phyloP scores from a whole-genome alignment of 352 stramenopile genomes.

The Phytophthora pinifolia region DNA sequence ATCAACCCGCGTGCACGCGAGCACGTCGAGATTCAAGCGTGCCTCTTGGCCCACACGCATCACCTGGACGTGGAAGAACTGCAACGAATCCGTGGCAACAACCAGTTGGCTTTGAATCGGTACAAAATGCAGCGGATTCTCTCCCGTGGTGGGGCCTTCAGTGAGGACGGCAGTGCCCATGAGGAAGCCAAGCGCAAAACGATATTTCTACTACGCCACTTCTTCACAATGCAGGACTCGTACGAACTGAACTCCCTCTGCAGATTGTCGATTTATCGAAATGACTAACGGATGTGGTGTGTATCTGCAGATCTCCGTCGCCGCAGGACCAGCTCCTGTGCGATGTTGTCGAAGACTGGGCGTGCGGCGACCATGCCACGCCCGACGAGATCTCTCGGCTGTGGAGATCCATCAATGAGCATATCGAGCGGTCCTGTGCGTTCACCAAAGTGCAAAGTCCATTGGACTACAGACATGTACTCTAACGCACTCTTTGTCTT shows the following conservation, averaged over 20 bases:
- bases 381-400: conserved; percentile 45
- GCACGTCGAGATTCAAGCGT: conserved; percentile 69
- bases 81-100: conserved; percentile 39
- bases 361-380: conserved; percentile 40
- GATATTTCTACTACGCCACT: conserved; percentile 67
- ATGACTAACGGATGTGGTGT: conserved; percentile 1
- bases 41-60: conserved; percentile 65
- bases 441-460: background rate
- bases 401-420: conserved; percentile 62
- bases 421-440: conserved; percentile 76
- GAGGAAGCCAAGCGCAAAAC: conserved; percentile 66
- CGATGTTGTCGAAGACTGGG: conserved; percentile 71
- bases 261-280: background rate
- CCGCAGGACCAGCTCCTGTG: conserved; percentile 48
- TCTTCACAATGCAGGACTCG: conserved; percentile 53
- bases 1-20: conserved; percentile 38
- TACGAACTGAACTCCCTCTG: background rate
- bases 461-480: background rate
- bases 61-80: conserved; percentile 62
- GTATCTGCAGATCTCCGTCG: conserved; percentile 12
- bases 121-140: conserved; percentile 49
- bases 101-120: conserved; percentile 37
- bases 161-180: conserved; percentile 41
- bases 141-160: conserved; percentile 32
- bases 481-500: conserved; percentile 3